phyloP scores from a whole-genome alignment of 2,329 filamentous ascomycete species.

The Pyrenophora teres region DNA sequence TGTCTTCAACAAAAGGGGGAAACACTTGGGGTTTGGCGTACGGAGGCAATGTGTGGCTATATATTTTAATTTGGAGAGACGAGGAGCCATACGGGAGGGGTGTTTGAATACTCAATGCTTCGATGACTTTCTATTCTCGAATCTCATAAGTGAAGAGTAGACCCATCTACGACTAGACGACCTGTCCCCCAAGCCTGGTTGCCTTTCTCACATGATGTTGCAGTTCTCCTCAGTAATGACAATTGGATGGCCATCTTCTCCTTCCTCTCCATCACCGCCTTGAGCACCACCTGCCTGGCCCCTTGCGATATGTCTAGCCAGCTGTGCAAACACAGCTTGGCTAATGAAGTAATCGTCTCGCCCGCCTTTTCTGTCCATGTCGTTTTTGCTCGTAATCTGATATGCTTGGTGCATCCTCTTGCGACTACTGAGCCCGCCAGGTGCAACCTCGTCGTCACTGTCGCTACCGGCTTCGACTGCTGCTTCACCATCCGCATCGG shows the following conservation, averaged over 20 bases:
- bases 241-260: constrained; percentile 22
- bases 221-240: constrained; percentile 42
- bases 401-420: constrained; percentile 65
- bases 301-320: constrained; percentile 41
- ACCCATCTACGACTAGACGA: neutral
- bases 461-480: constrained; percentile 17
- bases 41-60: neutral
- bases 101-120: neutral
- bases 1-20: neutral
- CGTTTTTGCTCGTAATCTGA: constrained; percentile 66
- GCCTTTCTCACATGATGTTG: constrained; percentile 29
- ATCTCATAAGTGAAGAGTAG: neutral
- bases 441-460: constrained; percentile 47
- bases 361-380: constrained; percentile 62
- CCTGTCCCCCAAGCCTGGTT: neutral
- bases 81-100: neutral
- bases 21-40: neutral
- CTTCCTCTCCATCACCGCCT: constrained; percentile 27
- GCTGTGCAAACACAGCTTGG: constrained; percentile 44
- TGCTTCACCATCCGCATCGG: constrained; percentile 1
- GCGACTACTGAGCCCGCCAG: constrained; percentile 58
- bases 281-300: constrained; percentile 23
- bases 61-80: neutral
- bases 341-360: constrained; percentile 63
- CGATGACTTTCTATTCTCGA: neutral